Evolutionary conservation across 257 asterid genomes (phyloP), one percentile per base, ranked within the genome.

Genomic region (Solanum raphanifolium): DNA sequence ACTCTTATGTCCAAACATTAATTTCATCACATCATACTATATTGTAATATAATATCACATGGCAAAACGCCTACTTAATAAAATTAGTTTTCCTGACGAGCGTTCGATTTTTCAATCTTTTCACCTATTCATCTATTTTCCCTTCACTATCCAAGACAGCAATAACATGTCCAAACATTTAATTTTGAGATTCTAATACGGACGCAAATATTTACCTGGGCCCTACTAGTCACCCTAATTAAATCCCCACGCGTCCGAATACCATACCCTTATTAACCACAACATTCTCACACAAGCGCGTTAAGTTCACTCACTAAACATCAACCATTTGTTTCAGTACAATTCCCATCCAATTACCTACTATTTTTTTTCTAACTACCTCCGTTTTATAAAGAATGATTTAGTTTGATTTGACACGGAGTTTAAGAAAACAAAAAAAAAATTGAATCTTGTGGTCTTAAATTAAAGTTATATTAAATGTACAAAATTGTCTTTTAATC

Each of bases 401-500:
- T 46, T 46, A 46, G 3, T 46, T 46, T 46, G 1, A 13, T 13
- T 46, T 46, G 7, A 5, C 1, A 46, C 7, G 7, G 0, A 46
- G 0, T 13, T 46, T 46, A 46, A 46, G 1, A 46, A 46, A 46
- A 46, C 4, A 46, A 46, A 13, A 13, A 12, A 12, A 0, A 43
- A 6, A 13, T 46, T 46, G 0, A 46, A 46, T 4, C 0, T 46
- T 46, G 18, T 46, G 1, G 0, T 46, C 0, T 0, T 46, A 46
- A 46, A 46, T 46, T 46, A 46, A 13, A 46, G 1, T 46, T 46
- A 46, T 46, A 46, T 46, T 20, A 46, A 46, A 46, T 46, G 18
- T 46, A 46, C 20, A 4, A 46, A 11, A 46, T 46, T 46, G 2
- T 0, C 55, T 7, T 46, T 46, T 46, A 46, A 46, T 46, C 7